A percentile compares a stretch with the other conserved stretches of the same genome.
phyloP scores from a whole-genome alignment of 345 rosid species.

The Salix koriyanagi region DNA sequence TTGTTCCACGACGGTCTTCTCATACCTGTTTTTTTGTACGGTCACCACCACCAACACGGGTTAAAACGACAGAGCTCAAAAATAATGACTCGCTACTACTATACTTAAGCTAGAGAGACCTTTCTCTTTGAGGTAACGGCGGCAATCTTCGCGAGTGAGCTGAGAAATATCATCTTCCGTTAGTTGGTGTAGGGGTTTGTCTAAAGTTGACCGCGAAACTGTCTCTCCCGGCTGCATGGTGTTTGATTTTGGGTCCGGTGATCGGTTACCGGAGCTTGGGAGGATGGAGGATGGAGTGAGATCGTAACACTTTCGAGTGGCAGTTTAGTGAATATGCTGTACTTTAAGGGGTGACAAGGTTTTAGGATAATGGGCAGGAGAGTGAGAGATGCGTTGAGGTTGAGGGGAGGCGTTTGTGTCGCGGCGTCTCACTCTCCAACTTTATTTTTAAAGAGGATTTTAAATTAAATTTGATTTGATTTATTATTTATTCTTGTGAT shows the following conservation, averaged over 20 bases:
- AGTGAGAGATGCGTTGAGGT: neutral
- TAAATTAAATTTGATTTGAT: neutral
- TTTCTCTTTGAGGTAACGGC: constrained; percentile 84
- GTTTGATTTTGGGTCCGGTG: neutral
- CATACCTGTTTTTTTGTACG: constrained; percentile 34
- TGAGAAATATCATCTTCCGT: constrained; percentile 97
- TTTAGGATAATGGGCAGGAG: neutral
- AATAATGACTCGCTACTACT: neutral
- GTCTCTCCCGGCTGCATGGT: constrained; percentile 16
- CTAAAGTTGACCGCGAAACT: constrained; percentile 46
- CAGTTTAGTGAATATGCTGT: constrained; percentile 17
- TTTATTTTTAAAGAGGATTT: neutral
- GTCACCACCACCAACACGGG: neutral
- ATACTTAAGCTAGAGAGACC: constrained; percentile 29
- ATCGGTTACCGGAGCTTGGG: neutral
- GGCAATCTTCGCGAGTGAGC: constrained; percentile 95
- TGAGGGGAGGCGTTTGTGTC: neutral
- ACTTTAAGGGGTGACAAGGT: constrained; percentile 3
- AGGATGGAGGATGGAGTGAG: neutral
- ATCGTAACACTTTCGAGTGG: constrained; percentile 1
- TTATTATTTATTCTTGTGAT: neutral
- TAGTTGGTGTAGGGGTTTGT: constrained; percentile 62
- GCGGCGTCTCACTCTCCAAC: constrained; percentile 12
- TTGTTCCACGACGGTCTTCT: constrained; percentile 56
- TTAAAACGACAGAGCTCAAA: neutral